Evolutionary conservation across 176 grass and related monocot genomes (phyloP).

Genomic region (Aegilops bicornis): DNA sequence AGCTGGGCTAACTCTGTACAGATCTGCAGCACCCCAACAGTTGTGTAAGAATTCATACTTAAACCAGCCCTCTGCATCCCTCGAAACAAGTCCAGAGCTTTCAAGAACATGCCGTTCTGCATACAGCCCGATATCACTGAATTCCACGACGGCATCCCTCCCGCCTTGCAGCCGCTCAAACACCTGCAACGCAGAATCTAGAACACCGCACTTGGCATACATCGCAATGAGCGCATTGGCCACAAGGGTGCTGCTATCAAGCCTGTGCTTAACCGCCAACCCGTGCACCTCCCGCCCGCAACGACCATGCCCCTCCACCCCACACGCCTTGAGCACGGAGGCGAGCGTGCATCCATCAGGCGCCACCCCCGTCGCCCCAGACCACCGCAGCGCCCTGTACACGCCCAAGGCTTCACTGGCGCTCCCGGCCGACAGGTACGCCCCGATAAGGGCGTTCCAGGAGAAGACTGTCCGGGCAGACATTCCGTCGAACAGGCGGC

Average conservation of each 20-base stretch:
- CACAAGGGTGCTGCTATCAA: constrained; percentile 55
- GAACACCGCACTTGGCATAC: constrained; percentile 71
- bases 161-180: constrained; percentile 50
- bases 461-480: constrained; percentile 66
- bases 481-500: constrained; percentile 74
- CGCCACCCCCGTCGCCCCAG: neutral
- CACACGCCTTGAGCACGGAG: constrained; percentile 76
- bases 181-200: constrained; percentile 62
- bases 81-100: constrained; percentile 61
- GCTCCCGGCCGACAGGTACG: constrained; percentile 47
- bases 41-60: constrained; percentile 73
- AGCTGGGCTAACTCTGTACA: constrained; percentile 65
- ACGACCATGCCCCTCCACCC: constrained; percentile 21
- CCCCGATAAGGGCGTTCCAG: constrained; percentile 89
- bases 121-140: constrained; percentile 67
- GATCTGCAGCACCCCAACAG: constrained; percentile 62
- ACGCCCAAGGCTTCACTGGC: constrained; percentile 32
- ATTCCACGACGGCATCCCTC: constrained; percentile 83
- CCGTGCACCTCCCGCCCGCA: constrained; percentile 64
- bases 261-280: constrained; percentile 48
- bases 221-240: constrained; percentile 80
- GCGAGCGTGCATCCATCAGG: constrained; percentile 83
- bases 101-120: constrained; percentile 61
- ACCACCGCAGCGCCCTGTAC: constrained; percentile 47
- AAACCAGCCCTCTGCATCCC: constrained; percentile 61